Evolutionary conservation across 106 monocot genomes (phyloP).

Genomic region (Dendrobium nobile): DNA sequence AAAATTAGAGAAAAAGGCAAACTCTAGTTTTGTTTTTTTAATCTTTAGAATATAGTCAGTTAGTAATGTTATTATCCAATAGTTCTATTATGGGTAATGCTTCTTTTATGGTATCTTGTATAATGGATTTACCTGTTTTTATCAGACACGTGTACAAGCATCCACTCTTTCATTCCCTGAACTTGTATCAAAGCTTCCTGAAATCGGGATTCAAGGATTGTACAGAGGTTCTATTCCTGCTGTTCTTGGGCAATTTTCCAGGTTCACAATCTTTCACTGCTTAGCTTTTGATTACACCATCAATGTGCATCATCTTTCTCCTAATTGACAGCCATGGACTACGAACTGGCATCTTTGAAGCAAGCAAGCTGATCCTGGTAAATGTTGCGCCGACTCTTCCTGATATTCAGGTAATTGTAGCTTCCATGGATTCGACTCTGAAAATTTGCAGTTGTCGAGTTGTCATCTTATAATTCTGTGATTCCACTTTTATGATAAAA

Average conservation of each 20-base stretch:
- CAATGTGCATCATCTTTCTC: constrained; percentile 5
- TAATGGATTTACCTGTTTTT: constrained; percentile 6
- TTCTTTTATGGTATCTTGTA: neutral
- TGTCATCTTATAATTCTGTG: neutral
- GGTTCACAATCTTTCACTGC: constrained; percentile 30
- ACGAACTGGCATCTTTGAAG: constrained; percentile 97
- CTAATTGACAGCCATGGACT: constrained; percentile 66
- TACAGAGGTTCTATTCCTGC: constrained; percentile 95
- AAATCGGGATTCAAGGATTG: constrained; percentile 83
- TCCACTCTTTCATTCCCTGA: constrained; percentile 97
- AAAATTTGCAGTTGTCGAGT: neutral
- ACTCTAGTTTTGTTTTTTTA: neutral
- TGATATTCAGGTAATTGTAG: constrained; percentile 72
- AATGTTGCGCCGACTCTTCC: constrained; percentile 89
- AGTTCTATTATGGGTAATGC: neutral
- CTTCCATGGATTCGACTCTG: neutral
- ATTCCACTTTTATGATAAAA: neutral
- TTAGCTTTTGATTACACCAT: neutral
- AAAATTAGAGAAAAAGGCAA: neutral
- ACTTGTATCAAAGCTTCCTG: constrained; percentile 74
- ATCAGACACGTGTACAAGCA: constrained; percentile 95
- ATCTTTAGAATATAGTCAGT: neutral
- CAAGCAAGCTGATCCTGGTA: constrained; percentile 80
- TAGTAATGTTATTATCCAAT: neutral
- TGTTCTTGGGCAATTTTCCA: constrained; percentile 96